These are phyloP conservation scores for Rhodofomes roseus DNA, from an alignment of 1,284 basidiomycete species.

Conservation along the genomic window DNA sequence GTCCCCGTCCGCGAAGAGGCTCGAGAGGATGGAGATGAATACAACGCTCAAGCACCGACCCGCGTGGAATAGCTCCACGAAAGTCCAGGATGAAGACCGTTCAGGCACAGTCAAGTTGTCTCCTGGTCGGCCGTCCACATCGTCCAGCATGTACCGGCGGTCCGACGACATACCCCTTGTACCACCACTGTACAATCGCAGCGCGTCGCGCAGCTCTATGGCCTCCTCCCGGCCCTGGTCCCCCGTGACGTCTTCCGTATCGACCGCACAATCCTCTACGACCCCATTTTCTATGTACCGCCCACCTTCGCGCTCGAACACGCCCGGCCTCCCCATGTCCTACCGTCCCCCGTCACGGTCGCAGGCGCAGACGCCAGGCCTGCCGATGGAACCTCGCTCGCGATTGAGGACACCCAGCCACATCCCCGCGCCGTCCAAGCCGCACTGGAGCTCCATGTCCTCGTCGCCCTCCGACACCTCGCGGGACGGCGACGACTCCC, in stretches of 20 bases:
- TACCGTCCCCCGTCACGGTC: constrained; percentile 24
- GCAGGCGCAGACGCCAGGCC: constrained; percentile 40
- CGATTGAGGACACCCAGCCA: no score
- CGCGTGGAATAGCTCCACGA: constrained; percentile 78
- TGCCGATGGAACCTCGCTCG: no score
- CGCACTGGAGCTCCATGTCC: constrained; percentile 44
- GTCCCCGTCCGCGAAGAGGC: constrained; percentile 39
- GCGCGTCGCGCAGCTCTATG: constrained; percentile 70
- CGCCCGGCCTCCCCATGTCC: constrained; percentile 26
- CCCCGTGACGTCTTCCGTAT: constrained; percentile 67
- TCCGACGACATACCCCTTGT: constrained; percentile 43
- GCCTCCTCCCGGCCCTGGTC: constrained; percentile 78
- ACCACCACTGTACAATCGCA: constrained; percentile 49
- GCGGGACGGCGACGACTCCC: constrained; percentile 43
- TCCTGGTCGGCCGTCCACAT: constrained; percentile 29
- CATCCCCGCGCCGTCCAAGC: constrained; percentile 58
- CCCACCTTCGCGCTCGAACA: constrained; percentile 31
- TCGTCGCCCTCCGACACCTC: constrained; percentile 41
- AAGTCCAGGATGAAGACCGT: constrained; percentile 51
- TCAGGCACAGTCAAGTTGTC: constrained; percentile 44
- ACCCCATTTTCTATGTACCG: constrained; percentile 24
- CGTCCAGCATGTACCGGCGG: constrained; percentile 28
- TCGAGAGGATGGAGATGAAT: constrained; percentile 28
- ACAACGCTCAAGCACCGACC: constrained; percentile 40
- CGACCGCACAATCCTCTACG: constrained; percentile 61